Percentiles rank a stretch among this genome's conserved stretches.
phyloP scores from a whole-genome alignment of 345 rosid species.

The Sonneratia alba region DNA sequence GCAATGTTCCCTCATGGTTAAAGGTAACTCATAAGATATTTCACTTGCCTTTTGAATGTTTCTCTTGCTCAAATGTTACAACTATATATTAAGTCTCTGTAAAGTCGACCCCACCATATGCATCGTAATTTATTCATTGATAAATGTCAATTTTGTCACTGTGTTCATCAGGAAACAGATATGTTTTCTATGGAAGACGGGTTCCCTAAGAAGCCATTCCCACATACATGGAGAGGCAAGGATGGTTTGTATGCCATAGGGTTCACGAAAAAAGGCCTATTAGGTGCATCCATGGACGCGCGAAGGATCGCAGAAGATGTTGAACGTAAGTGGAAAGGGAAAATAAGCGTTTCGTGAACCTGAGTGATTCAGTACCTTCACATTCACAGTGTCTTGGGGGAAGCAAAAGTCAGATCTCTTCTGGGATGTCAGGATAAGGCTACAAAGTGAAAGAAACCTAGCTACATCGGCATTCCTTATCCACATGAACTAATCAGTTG shows the following conservation, averaged over 20 bases:
- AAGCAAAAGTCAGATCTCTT: no score
- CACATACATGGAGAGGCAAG: conserved; percentile 79
- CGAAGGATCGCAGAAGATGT: conserved; percentile 57
- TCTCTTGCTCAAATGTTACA: not conserved
- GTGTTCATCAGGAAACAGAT: conserved; percentile 29
- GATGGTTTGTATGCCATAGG: conserved; percentile 73
- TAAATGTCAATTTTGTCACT: not conserved
- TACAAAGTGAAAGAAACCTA: not conserved
- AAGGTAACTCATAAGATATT: conserved; percentile 31
- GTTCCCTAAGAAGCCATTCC: conserved; percentile 43
- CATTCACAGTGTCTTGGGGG: not conserved
- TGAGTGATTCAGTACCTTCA: not conserved
- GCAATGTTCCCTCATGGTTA: conserved; percentile 73
- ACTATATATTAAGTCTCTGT: not conserved
- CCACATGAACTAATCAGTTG: not conserved
- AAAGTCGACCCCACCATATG: not conserved
- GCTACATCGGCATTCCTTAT: not conserved
- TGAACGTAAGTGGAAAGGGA: conserved; percentile 26
- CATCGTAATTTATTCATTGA: not conserved
- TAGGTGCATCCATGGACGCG: conserved; percentile 71
- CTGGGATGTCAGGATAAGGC: not conserved
- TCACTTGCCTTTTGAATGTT: not conserved
- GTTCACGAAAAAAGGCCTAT: conserved; percentile 66
- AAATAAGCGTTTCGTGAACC: conserved; percentile 11
- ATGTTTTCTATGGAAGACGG: conserved; percentile 69